Evolutionary conservation across 371 early-diverging fungal species (phyloP).

Genomic region (Mortierella sp.): DNA sequence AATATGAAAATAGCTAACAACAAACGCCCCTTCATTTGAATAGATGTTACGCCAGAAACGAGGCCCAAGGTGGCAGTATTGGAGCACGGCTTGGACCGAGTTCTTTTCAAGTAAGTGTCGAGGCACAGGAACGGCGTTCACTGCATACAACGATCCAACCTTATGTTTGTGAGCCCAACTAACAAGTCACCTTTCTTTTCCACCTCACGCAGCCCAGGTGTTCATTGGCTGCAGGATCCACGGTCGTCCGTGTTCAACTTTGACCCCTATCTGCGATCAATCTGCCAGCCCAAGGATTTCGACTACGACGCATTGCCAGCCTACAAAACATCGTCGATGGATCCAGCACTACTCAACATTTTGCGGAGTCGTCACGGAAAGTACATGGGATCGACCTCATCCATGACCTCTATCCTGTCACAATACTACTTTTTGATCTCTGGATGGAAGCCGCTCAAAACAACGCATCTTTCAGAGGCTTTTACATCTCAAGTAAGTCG

Average conservation of each 20-base stretch:
- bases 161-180: neutral
- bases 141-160: neutral
- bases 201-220: constrained; percentile 76
- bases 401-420: constrained; percentile 82
- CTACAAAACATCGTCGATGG: constrained; percentile 86
- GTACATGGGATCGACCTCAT: constrained; percentile 93
- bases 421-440: constrained; percentile 87
- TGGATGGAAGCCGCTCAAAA: constrained; percentile 74
- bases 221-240: constrained; percentile 88
- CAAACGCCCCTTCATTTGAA: neutral
- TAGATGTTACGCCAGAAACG: constrained; percentile 47
- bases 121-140: neutral
- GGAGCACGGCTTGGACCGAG: constrained; percentile 85
- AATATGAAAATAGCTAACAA: neutral
- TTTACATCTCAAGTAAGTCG: constrained; percentile 68
- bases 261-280: constrained; percentile 80
- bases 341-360: constrained; percentile 64
- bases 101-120: constrained; percentile 79
- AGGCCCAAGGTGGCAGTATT: constrained; percentile 62
- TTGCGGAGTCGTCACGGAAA: constrained; percentile 62
- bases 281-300: constrained; percentile 85
- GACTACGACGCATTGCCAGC: constrained; percentile 83
- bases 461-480: constrained; percentile 68
- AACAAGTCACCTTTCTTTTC: neutral
- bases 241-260: constrained; percentile 84